Conservation (phyloP, 192 early-diverging fungal genomes). For the Ramicandelaber brevisporus region DNA sequence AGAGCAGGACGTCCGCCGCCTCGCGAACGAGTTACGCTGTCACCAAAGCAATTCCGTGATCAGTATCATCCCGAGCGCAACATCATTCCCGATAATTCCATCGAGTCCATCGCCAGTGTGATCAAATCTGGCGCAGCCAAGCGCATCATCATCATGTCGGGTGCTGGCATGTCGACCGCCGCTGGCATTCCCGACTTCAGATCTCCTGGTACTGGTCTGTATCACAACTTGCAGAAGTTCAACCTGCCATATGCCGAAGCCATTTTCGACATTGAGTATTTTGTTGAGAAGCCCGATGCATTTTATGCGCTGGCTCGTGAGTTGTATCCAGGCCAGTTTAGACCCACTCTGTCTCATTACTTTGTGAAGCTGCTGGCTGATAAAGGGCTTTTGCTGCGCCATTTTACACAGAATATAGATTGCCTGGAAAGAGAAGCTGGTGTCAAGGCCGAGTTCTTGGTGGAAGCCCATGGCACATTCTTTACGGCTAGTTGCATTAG, state of each 20-base stretch:
- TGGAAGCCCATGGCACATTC: constrained; percentile 93
- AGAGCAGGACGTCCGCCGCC: too few species aligned
- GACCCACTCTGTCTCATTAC: constrained; percentile 66
- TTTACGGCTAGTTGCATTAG: constrained; percentile 47
- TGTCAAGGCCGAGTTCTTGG: constrained; percentile 31
- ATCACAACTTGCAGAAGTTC: constrained; percentile 70
- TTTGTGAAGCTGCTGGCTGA: constrained; percentile 55
- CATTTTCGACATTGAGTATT: constrained; percentile 86
- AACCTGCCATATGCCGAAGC: constrained; percentile 82
- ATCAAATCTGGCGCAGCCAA: constrained; percentile 6
- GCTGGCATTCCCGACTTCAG: constrained; percentile 88
- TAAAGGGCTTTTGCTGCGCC: constrained; percentile 41
- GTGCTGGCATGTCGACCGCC: constrained; percentile 72
- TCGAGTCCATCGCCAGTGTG: constrained; percentile 9
- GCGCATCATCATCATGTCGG: constrained; percentile 63
- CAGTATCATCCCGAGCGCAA: too few species aligned
- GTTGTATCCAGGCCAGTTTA: constrained; percentile 53
- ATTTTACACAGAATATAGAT: constrained; percentile 96
- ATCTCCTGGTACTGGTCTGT: constrained; percentile 73
- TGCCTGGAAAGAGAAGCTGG: constrained; percentile 73
- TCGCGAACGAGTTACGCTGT: too few species aligned
- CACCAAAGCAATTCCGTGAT: too few species aligned
- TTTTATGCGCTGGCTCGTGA: constrained; percentile 80
- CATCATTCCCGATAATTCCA: too few species aligned
- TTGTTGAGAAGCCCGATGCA: constrained; percentile 54